phyloP scores from a whole-genome alignment of 768 basidiomycete species.

The Podaxis carcinomalis region DNA sequence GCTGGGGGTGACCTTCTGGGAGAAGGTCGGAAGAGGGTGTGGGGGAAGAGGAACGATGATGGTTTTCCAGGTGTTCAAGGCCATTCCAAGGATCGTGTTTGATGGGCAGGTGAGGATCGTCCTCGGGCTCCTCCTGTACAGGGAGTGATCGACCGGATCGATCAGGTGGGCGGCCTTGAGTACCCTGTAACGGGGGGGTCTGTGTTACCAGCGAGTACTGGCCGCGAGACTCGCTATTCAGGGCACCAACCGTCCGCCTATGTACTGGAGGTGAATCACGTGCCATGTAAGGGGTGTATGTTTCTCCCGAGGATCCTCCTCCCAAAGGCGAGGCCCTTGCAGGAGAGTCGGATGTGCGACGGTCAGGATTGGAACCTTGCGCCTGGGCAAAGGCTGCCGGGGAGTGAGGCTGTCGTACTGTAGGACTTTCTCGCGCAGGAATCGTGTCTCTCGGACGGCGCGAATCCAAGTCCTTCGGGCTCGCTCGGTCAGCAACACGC shows the following conservation, averaged over 20 bases:
- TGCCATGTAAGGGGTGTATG: slow-evolving; percentile 34
- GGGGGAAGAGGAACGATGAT: slow-evolving; percentile 37
- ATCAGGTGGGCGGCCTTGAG: slow-evolving; percentile 58
- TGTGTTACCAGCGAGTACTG: slow-evolving; percentile 39
- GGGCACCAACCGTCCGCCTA: slow-evolving; percentile 23
- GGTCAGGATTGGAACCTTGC: slow-evolving; percentile 50
- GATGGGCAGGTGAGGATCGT: slow-evolving; percentile 40
- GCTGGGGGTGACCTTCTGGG: slow-evolving; percentile 32
- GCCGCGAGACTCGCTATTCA: slow-evolving; percentile 22
- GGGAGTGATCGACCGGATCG: slow-evolving; percentile 73
- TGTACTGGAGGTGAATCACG: slow-evolving; percentile 38
- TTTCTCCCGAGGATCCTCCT: slow-evolving; percentile 38
- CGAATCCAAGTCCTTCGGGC: slow-evolving; percentile 48
- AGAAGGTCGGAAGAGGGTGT: slow-evolving; percentile 53
- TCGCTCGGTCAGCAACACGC: slow-evolving; percentile 46
- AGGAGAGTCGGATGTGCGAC: slow-evolving; percentile 35
- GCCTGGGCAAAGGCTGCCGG: slow-evolving; percentile 30
- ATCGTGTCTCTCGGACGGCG: slow-evolving; percentile 36
- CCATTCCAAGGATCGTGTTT: slow-evolving; percentile 33
- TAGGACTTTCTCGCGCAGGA: slow-evolving; percentile 43
- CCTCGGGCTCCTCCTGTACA: slow-evolving; percentile 73
- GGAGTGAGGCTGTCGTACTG: slow-evolving; percentile 38
- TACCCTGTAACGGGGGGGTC: slow-evolving; percentile 52
- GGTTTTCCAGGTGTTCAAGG: slow-evolving; percentile 28
- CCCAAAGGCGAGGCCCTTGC: slow-evolving; percentile 44